phyloP scores from a whole-genome alignment of 179 eudicot genomes.

The Spinacia oleracea region DNA sequence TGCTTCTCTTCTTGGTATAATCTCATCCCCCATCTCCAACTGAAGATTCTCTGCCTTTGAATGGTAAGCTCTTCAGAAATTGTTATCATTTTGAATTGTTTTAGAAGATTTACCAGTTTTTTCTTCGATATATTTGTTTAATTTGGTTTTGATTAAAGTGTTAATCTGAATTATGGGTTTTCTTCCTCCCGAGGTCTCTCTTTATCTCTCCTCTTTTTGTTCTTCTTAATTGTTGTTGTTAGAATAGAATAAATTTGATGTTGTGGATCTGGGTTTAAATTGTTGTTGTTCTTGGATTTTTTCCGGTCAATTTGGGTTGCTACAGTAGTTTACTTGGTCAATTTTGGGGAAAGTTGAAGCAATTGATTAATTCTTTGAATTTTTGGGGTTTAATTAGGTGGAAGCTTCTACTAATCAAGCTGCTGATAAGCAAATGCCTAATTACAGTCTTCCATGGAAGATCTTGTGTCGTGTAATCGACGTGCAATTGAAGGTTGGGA shows the following conservation, averaged over 20 bases:
- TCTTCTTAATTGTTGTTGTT: too few species aligned
- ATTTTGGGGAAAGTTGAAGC: background rate
- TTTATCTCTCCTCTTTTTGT: too few species aligned
- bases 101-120: too few species aligned
- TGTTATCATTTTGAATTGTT: too few species aligned
- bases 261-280: slow-evolving; percentile 18
- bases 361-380: background rate
- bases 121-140: too few species aligned
- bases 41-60: too few species aligned
- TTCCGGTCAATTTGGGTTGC: slow-evolving; percentile 20
- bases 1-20: too few species aligned
- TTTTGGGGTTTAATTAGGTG: slow-evolving; percentile 48
- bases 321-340: slow-evolving; percentile 22
- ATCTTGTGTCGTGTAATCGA: slow-evolving; percentile 81
- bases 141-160: too few species aligned
- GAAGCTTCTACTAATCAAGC: slow-evolving; percentile 94
- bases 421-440: slow-evolving; percentile 88
- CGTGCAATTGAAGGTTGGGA: slow-evolving; percentile 64
- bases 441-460: slow-evolving; percentile 82
- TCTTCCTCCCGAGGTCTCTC: too few species aligned
- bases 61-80: too few species aligned
- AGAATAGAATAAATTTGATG: background rate
- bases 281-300: slow-evolving; percentile 12
- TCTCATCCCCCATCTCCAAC: too few species aligned
- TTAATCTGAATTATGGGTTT: too few species aligned